Conservation (phyloP, 2,329 filamentous ascomycete species). For the Pseudocercospora pini-densiflorae region DNA sequence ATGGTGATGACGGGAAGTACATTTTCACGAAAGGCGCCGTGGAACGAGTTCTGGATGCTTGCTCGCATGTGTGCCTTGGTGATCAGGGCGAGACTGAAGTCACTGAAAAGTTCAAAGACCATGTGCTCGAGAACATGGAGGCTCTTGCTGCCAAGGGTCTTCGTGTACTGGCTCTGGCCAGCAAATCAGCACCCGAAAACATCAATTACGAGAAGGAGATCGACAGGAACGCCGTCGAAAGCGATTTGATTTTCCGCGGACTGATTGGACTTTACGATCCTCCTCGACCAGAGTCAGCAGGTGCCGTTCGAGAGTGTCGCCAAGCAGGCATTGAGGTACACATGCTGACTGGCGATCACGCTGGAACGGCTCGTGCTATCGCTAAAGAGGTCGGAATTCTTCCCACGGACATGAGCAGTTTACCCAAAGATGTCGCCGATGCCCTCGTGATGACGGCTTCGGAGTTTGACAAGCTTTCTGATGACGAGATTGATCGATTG, state of each 20-base stretch:
- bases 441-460: slow-evolving; percentile 73
- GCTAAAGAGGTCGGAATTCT: slow-evolving; percentile 79
- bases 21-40: slow-evolving; percentile 71
- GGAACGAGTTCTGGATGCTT: slow-evolving; percentile 68
- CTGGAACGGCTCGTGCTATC: slow-evolving; percentile 78
- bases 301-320: slow-evolving; percentile 70
- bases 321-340: slow-evolving; percentile 77
- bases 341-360: slow-evolving; percentile 84
- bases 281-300: slow-evolving; percentile 77
- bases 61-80: slow-evolving; percentile 45
- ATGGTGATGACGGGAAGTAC: slow-evolving; percentile 53
- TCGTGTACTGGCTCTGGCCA: slow-evolving; percentile 61
- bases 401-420: slow-evolving; percentile 67
- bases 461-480: slow-evolving; percentile 64
- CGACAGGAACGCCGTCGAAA: slow-evolving; percentile 67
- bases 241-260: slow-evolving; percentile 65
- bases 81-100: slow-evolving; percentile 53
- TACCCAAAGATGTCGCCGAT: slow-evolving; percentile 64
- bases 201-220: slow-evolving; percentile 48
- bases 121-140: slow-evolving; percentile 71
- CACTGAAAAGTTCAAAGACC: slow-evolving; percentile 56
- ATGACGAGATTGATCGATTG: slow-evolving; percentile 74
- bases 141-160: slow-evolving; percentile 65
- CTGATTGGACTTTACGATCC: slow-evolving; percentile 63
- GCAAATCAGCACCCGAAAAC: slow-evolving; percentile 66